Base-by-base conservation (phyloP, 2,329 filamentous ascomycete species). In the Zymoseptoria crescenta region DNA sequence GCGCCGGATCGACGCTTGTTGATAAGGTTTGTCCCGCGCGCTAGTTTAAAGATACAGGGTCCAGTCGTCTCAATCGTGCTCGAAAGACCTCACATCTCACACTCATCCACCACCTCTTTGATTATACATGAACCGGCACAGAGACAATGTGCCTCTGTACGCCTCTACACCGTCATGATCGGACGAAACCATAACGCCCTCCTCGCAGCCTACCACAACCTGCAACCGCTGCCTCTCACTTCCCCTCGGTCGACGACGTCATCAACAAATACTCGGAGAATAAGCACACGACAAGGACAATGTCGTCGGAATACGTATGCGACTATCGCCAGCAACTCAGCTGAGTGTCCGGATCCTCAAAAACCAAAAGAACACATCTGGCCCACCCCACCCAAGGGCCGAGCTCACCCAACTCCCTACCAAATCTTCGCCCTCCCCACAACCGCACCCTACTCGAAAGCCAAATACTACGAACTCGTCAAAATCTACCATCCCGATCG, bases 401-500 rank as follows among this genome's bases (percentile, higher is more conserved):
- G 75, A 52, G 64, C 72, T 16, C 70, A 73, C 27, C 89, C 89
- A 1, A 93, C 92, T 0, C 94, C 94, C 0, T 97, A 99, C 76
- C 89, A 97, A 69, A 89, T 99, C 70, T 86, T 97, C 69, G 79
- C 82, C 30, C 77, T 82, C 64, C 75, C 78, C 56, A 82, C 77
- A 66, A 77, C 78, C 59, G 85, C 84, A 13, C 82, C 85, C 1
- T 97, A 99, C 74, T 87, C 83, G 62, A 97, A 99, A 75, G 77
- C 81, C 50, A 85, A 85, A 60, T 99, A 91, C 80, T 94, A 95
- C 74, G 83, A 93, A 70, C 83, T 99, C 56, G 94, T 96, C 59
- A 99, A 97, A 77, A 80, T 95, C 52, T 99, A 99, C 76, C 94
- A 99, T 71, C 94, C 94, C 0, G 94, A 99, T 74, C 72, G 70